Percentiles rank a stretch among this genome's conserved stretches.
These are phyloP conservation scores for Stereocaulon alpinum DNA, from an alignment of 495 filamentous ascomycete species.

Conservation along the genomic window DNA sequence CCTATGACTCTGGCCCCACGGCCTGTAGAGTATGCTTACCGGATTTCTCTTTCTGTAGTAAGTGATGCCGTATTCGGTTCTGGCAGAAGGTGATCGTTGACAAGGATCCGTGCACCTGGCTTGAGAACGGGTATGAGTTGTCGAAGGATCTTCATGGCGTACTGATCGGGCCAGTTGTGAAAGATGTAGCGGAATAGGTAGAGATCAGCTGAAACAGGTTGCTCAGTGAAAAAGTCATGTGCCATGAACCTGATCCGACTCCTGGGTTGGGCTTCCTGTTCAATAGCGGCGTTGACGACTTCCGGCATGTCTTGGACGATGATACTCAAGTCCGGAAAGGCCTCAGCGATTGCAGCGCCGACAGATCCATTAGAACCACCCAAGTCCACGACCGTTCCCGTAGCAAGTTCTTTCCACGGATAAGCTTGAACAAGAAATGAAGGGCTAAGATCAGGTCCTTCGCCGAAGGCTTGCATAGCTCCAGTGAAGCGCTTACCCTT, in stretches of 20 bases:
- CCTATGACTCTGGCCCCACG: neutral
- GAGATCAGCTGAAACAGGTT: conserved; percentile 34
- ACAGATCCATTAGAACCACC: conserved; percentile 26
- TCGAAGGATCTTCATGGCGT: no score
- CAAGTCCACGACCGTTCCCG: conserved; percentile 22
- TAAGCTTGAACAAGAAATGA: conserved; percentile 33
- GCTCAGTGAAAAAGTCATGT: conserved; percentile 44
- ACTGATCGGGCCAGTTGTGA: no score
- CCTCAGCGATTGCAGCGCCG: conserved; percentile 21
- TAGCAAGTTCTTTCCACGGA: conserved; percentile 34
- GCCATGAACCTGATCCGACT: conserved; percentile 32
- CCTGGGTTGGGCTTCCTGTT: conserved; percentile 17
- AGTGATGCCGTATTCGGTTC: conserved; percentile 33
- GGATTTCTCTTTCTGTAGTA: conserved; percentile 40
- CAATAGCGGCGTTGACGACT: conserved; percentile 31
- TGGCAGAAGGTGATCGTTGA: conserved; percentile 42
- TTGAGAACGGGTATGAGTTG: conserved; percentile 31
- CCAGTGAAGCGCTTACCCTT: conserved; percentile 39
- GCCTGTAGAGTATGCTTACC: conserved; percentile 5
- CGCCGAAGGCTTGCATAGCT: conserved; percentile 42
- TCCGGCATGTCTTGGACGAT: conserved; percentile 45
- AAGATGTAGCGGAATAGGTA: conserved; percentile 31
- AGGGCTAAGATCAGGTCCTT: conserved; percentile 38
- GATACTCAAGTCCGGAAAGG: conserved; percentile 26
- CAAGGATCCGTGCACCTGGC: conserved; percentile 28